A percentile compares a stretch with the other conserved stretches of the same genome.
Conservation (phyloP, 2,329 filamentous ascomycete genomes). For the Plenodomus biglobosus region DNA sequence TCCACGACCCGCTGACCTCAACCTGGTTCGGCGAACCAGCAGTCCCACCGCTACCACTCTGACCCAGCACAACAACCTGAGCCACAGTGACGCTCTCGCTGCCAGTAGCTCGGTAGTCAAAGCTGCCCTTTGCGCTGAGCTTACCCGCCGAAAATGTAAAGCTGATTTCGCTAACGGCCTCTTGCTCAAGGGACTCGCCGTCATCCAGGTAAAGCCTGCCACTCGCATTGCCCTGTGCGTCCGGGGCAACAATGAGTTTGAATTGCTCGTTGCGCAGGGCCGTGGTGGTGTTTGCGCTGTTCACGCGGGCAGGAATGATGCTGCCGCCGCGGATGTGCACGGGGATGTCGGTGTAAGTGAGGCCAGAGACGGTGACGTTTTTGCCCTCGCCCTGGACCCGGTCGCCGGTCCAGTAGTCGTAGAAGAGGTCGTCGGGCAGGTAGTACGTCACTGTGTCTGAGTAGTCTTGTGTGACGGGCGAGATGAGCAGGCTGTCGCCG, state of each 20-base stretch:
- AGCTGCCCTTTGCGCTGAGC: constrained; percentile 56
- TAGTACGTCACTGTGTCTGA: constrained; percentile 57
- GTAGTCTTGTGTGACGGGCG: constrained; percentile 57
- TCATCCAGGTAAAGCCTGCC: constrained; percentile 78
- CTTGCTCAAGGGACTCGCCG: constrained; percentile 66
- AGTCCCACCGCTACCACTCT: constrained; percentile 19
- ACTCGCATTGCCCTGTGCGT: constrained; percentile 60
- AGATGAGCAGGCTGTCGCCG: constrained; percentile 58
- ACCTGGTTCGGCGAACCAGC: constrained; percentile 15
- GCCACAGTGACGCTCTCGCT: constrained; percentile 32
- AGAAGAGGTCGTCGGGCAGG: constrained; percentile 61
- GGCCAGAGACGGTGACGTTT: constrained; percentile 48
- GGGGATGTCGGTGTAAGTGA: constrained; percentile 60
- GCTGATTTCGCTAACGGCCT: constrained; percentile 57
- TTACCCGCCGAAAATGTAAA: constrained; percentile 61
- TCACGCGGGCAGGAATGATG: constrained; percentile 62
- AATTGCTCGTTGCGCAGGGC: constrained; percentile 68
- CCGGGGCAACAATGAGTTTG: constrained; percentile 69
- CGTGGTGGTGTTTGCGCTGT: constrained; percentile 62
- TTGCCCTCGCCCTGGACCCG: constrained; percentile 51
- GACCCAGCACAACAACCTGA: constrained; percentile 35
- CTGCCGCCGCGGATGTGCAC: constrained; percentile 67
- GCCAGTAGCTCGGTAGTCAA: constrained; percentile 49
- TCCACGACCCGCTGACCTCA: constrained; percentile 34
- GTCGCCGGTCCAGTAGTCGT: constrained; percentile 60